Evolutionary conservation across 148 eudicot genomes (phyloP), one percentile per base, ranked within the genome.

Genomic region (Gaultheria prostrata): DNA sequence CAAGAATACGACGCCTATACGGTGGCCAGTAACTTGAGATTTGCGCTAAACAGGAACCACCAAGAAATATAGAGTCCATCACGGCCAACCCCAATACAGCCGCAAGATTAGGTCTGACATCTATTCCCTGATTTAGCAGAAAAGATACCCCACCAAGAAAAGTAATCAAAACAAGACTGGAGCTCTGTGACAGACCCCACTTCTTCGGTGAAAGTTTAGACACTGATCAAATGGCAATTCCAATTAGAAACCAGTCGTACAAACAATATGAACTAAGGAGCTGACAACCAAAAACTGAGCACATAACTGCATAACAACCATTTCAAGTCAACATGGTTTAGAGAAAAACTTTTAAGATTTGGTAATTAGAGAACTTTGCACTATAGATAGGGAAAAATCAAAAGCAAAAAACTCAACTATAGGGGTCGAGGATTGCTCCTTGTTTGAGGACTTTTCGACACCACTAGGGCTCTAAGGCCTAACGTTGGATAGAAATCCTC

Each of bases 21-120:
- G 99, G 99, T 83, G 99, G 99, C 99, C 99, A 96, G 82, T 91
- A 94, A 89, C 99, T 93, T 82, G 97, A 89, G 48, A 96, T 92
- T 86, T 91, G 97, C 82, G 99, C 98, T 77, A 93, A 88, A 86
- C 98, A 96, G 4, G 93, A 76, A 78, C 99, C 98, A 76, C 99
- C 99, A 82, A 96, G 97, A 86, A 92, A 89, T 83, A 94, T 77
- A 79, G 97, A 91, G 83, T 96, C 99, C 20, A 85, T 39, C 86
- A 91, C 78, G 72, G 97, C 88, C 83, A 96, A 85, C 69, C 95
- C 98, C 89, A 94, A 86, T 39, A 94, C 46, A 65, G 88, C 94
- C 28, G 94, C 94, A 32, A 96, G 84, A 82, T 96, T 91, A 48
- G 98, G 98, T 85, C 98, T 91, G 85, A 96, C 61, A 84, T 96